Base-by-base conservation (phyloP, 2,329 filamentous ascomycete genomes). In the Aspergillus sergii region DNA sequence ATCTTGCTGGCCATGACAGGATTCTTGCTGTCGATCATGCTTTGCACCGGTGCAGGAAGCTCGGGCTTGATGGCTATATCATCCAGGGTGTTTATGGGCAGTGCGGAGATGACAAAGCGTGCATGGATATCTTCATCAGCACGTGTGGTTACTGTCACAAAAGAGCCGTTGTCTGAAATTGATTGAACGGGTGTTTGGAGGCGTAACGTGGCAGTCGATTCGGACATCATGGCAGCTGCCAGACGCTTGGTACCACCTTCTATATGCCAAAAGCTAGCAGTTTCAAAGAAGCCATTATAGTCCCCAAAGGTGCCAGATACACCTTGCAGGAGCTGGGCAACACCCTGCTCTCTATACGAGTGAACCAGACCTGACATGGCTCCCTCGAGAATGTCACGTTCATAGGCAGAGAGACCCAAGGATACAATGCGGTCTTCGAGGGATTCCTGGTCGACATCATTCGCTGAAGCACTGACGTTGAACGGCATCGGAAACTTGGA, bases 251-350 rank as follows among this genome's bases (percentile, higher is more conserved):
- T 54, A 11, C 51, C 51, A 4, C 51, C 51, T n/a, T 30, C 51
- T 32, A 54, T 30, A 32, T 28, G 28, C 51, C 51, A 54, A 26
- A 54, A 54, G 16, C 51, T 54, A 26, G 51, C 51, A 10, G 28
- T 54, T 26, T 28, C 32, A 26, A 54, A 54, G 51, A 54, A 54
- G 51, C 51, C 51, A 28, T 32, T 54, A n/a, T 54, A 54, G 26
- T 54, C 51, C 14, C 51, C 51, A 21, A 54, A 54, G 28, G 28
- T 32, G 7, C 26, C 32, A 32, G 51, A 32, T 9, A 56, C 53
- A 23, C 53, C 30, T 19, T 56, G 53, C 8, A 56, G 53, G 16
- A 56, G 32, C 30, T 36, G 53, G 16, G 53, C 53, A 21, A 56
- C 23, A 19, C 53, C 53, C 30, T 56, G 53, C 16, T 56, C 30